Evolutionary conservation across 768 basidiomycete genomes (phyloP).

Genomic region (Russula compacta): DNA sequence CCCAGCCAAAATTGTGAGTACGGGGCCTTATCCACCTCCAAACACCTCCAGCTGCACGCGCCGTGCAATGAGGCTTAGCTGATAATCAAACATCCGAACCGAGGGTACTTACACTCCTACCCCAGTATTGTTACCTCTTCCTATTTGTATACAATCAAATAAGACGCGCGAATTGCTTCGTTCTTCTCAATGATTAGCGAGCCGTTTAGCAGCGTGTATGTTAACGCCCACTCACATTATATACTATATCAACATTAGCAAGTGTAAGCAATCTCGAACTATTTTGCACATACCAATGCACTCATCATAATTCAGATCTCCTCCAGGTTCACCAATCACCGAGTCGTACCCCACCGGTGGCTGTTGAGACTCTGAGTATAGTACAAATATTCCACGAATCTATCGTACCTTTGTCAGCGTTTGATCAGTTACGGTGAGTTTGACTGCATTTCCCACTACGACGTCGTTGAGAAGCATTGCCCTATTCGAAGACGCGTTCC

Average conservation of each 20-base stretch:
- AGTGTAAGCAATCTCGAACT: background rate
- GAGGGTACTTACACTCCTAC: too few relatives aligned
- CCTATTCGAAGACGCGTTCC: slow-evolving; percentile 13
- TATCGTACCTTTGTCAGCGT: slow-evolving; percentile 19
- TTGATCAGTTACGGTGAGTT: slow-evolving; percentile 8
- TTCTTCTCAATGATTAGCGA: slow-evolving; percentile 17
- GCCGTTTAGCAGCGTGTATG: background rate
- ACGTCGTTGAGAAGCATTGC: slow-evolving; percentile 24
- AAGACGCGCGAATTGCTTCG: slow-evolving; percentile 23
- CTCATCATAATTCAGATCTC: slow-evolving; percentile 25
- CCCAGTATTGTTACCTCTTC: background rate
- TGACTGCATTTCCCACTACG: slow-evolving; percentile 20
- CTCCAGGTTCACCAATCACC: slow-evolving; percentile 24
- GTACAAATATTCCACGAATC: background rate
- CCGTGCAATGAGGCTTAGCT: background rate
- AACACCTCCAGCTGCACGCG: too few relatives aligned
- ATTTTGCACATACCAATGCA: slow-evolving; percentile 20
- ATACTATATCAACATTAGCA: slow-evolving; percentile 11
- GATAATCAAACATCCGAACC: background rate
- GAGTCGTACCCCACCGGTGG: slow-evolving; percentile 23
- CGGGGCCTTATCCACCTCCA: too few relatives aligned
- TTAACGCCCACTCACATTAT: slow-evolving; percentile 15
- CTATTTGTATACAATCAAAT: slow-evolving; percentile 19
- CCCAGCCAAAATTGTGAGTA: too few relatives aligned
- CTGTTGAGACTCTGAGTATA: slow-evolving; percentile 1